These are phyloP conservation scores for Termitomyces heimii DNA, from an alignment of 768 basidiomycete genomes.

Conservation along the genomic window DNA sequence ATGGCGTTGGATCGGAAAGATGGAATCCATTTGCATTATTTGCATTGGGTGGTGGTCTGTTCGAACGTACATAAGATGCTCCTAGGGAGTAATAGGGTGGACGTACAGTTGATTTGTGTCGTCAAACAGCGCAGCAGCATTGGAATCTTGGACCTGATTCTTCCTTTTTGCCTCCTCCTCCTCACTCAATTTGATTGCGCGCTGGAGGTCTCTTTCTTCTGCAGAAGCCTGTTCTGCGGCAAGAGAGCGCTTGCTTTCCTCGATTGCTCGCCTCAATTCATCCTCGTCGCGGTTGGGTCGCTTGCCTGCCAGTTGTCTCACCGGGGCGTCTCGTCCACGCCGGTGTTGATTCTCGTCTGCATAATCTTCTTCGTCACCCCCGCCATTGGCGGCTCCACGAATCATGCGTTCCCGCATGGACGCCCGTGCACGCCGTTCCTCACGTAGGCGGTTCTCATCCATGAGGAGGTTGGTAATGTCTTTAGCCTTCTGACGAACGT, in stretches of 20 bases:
- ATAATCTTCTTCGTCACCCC: slow-evolving; percentile 27
- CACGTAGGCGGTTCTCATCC: slow-evolving; percentile 80
- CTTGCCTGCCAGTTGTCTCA: slow-evolving; percentile 20
- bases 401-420: slow-evolving; percentile 95
- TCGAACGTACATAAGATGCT: slow-evolving; percentile 18
- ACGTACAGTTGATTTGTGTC: slow-evolving; percentile 77
- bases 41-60: slow-evolving; percentile 22
- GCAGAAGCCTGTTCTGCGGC: slow-evolving; percentile 65
- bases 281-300: slow-evolving; percentile 61
- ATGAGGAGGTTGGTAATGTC: slow-evolving; percentile 92
- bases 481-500: slow-evolving; percentile 95
- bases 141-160: slow-evolving; percentile 67
- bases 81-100: background rate
- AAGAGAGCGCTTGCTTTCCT: slow-evolving; percentile 75
- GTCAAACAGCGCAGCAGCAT: slow-evolving; percentile 76
- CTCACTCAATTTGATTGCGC: slow-evolving; percentile 80
- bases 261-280: slow-evolving; percentile 81
- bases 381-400: slow-evolving; percentile 42
- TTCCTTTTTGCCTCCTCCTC: slow-evolving; percentile 84
- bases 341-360: slow-evolving; percentile 42
- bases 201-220: slow-evolving; percentile 80
- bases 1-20: slow-evolving; percentile 54
- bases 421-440: slow-evolving; percentile 79
- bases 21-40: slow-evolving; percentile 52
- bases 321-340: slow-evolving; percentile 15